Evolutionary conservation across 768 basidiomycete genomes (phyloP).

Genomic region (Lenzites betulinus): DNA sequence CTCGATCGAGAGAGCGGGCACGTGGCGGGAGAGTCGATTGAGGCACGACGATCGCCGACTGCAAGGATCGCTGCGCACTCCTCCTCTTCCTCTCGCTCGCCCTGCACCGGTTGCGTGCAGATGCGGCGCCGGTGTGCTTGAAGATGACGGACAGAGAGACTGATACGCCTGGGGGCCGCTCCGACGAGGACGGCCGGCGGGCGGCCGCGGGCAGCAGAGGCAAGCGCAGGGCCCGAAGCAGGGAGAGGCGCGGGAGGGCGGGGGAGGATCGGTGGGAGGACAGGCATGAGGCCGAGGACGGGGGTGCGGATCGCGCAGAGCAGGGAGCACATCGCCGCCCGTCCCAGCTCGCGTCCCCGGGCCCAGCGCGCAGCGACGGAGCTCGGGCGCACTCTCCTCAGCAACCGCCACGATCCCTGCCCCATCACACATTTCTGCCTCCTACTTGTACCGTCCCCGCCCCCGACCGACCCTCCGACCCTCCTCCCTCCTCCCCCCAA

Average conservation of each 20-base stretch:
- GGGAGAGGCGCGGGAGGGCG: constrained; percentile 3
- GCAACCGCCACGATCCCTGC: neutral
- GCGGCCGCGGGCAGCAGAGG: neutral
- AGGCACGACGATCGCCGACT: constrained; percentile 21
- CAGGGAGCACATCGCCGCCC: neutral
- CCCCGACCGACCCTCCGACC: neutral
- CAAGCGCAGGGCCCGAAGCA: constrained; percentile 1
- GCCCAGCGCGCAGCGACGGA: constrained; percentile 1
- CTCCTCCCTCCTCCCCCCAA: neutral
- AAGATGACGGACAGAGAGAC: neutral
- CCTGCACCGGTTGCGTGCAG: neutral
- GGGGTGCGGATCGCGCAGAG: constrained; percentile 15
- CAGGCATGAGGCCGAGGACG: constrained; percentile 16
- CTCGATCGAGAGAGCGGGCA: constrained; percentile 14
- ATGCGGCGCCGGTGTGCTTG: neutral
- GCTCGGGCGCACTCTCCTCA: constrained; percentile 1
- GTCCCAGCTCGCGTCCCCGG: neutral
- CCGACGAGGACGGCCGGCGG: neutral
- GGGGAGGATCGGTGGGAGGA: constrained; percentile 17
- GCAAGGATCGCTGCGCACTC: neutral
- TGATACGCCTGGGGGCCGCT: neutral
- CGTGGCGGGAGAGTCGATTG: constrained; percentile 14
- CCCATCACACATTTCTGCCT: neutral
- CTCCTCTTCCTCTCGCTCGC: neutral
- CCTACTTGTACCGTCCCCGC: constrained; percentile 6